phyloP scores from a whole-genome alignment of 768 basidiomycete genomes.

The Leccinum olivaceopallidum region DNA sequence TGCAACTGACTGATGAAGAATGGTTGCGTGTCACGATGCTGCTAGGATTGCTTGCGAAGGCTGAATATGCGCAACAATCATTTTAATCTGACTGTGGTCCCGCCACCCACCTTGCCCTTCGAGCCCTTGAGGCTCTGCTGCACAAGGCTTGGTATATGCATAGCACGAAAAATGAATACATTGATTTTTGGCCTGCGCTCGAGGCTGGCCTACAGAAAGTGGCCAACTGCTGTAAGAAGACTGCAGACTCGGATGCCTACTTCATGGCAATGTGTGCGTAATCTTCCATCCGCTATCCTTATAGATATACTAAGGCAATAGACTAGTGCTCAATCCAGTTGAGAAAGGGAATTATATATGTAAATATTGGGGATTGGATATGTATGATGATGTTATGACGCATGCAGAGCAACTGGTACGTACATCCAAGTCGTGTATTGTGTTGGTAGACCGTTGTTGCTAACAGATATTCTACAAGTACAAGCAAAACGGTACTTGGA shows the following conservation, averaged over 20 bases:
- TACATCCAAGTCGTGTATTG: too few species aligned
- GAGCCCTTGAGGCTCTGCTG: neutral
- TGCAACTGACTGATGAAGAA: neutral
- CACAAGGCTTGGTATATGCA: neutral
- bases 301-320: too few species aligned
- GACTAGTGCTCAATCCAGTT: too few species aligned
- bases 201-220: neutral
- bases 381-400: neutral
- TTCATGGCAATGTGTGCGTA: neutral
- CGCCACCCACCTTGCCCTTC: neutral
- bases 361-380: neutral
- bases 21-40: neutral
- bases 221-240: neutral
- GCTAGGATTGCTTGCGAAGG: neutral
- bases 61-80: neutral
- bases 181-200: neutral
- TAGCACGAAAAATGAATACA: neutral
- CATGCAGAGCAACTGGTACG: neutral
- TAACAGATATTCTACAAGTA: too few species aligned
- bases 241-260: neutral
- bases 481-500: too few species aligned
- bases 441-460: too few species aligned
- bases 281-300: too few species aligned
- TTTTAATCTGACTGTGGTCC: neutral
- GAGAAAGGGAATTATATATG: neutral